Evolutionary conservation across 768 basidiomycete genomes (phyloP).

Genomic region (Podaxis sp.): DNA sequence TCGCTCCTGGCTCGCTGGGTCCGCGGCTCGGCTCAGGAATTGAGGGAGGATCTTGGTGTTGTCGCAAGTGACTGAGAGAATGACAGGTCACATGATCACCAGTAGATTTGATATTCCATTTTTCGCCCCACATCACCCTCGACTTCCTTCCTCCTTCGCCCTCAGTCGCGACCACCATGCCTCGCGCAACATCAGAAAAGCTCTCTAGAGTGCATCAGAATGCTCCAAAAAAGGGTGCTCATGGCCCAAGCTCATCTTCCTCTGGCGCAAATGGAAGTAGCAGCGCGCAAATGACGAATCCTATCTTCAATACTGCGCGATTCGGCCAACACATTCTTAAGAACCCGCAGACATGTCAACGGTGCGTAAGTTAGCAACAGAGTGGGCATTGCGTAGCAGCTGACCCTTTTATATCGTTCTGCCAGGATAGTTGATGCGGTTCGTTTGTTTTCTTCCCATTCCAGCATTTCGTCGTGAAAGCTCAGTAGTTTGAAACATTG

Average conservation of each 20-base stretch:
- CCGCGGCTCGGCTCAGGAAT: too few relatives aligned
- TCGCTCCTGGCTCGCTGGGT: too few relatives aligned
- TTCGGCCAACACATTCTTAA: conserved; percentile 99
- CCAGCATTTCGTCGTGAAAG: not conserved
- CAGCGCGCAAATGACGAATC: conserved; percentile 57
- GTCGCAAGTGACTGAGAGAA: not conserved
- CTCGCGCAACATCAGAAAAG: conserved; percentile 72
- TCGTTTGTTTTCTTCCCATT: conserved; percentile 16
- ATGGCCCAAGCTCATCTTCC: conserved; percentile 17
- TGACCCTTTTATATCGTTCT: conserved; percentile 3
- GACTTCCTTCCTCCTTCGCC: not conserved
- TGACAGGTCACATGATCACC: not conserved
- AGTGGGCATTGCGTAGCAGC: conserved; percentile 5
- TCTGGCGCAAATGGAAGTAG: conserved; percentile 17
- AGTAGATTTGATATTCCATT: not conserved
- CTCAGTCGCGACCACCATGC: conserved; percentile 41
- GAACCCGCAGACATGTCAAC: conserved; percentile 87
- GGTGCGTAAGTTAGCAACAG: conserved; percentile 41
- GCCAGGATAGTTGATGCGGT: conserved; percentile 42
- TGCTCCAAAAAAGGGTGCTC: conserved; percentile 46
- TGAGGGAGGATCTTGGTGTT: too few relatives aligned
- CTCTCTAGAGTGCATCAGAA: conserved; percentile 69
- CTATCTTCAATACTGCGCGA: conserved; percentile 90
- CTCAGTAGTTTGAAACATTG: not conserved
- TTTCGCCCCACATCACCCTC: not conserved